These are phyloP conservation scores for Corylus americana DNA, from an alignment of 306 rosid genomes.

Conservation along the genomic window DNA sequence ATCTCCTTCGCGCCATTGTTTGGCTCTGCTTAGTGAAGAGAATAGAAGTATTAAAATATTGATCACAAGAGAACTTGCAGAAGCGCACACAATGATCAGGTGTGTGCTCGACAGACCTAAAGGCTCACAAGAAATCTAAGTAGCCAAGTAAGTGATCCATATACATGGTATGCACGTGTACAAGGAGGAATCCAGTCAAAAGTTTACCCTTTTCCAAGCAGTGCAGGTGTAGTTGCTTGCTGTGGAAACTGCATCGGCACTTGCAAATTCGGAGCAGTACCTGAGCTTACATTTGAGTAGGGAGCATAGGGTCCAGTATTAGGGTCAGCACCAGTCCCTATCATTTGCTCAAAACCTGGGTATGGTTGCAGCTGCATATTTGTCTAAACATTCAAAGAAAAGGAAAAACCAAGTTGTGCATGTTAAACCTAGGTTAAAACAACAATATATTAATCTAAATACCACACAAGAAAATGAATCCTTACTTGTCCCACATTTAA, in stretches of 20 bases:
- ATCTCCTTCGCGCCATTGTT: constrained; percentile 97
- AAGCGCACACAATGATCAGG: background rate
- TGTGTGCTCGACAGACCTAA: constrained; percentile 1
- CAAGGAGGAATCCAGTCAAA: constrained; percentile 22
- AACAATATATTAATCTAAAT: constrained; percentile 17
- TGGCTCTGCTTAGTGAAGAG: constrained; percentile 60
- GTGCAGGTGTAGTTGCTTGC: constrained; percentile 54
- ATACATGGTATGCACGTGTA: background rate
- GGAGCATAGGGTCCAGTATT: constrained; percentile 48
- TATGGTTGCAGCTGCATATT: constrained; percentile 52
- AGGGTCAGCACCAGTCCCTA: constrained; percentile 53
- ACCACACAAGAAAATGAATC: constrained; percentile 13
- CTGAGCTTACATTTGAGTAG: constrained; percentile 43
- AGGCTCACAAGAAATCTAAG: constrained; percentile 13
- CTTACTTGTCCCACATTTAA: constrained; percentile 85
- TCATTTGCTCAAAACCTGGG: constrained; percentile 53
- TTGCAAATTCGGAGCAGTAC: constrained; percentile 52
- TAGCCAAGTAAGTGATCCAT: background rate
- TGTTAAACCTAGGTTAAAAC: constrained; percentile 2
- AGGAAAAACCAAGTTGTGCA: constrained; percentile 8
- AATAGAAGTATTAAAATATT: constrained; percentile 21
- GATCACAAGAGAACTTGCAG: background rate
- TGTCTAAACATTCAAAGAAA: constrained; percentile 43
- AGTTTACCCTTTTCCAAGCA: constrained; percentile 88
- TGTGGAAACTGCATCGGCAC: constrained; percentile 52